Percentiles rank a stretch among this genome's conserved stretches.
Conservation (phyloP, 2,329 filamentous ascomycete species). For the Fulvia fulva region DNA sequence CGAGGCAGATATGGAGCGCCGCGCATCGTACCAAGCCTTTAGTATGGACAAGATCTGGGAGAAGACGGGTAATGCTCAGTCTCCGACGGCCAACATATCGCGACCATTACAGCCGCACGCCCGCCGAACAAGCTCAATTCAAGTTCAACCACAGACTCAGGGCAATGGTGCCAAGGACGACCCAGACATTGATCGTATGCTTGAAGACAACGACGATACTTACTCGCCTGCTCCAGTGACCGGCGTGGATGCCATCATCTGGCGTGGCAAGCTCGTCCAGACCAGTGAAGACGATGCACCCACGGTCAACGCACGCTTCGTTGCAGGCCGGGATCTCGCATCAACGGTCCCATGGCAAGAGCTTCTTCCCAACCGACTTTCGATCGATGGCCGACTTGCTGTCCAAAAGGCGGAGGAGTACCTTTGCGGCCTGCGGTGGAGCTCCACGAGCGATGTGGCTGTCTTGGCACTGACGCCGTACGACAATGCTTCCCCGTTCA, state of each 20-base stretch:
- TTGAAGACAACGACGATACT: slow-evolving; percentile 75
- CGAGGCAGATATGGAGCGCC: slow-evolving; percentile 30
- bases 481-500: slow-evolving; percentile 61
- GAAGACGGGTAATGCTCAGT: slow-evolving; percentile 59
- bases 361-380: slow-evolving; percentile 66
- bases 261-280: slow-evolving; percentile 64
- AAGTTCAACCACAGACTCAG: slow-evolving; percentile 25
- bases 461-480: slow-evolving; percentile 68
- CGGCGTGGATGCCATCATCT: slow-evolving; percentile 63
- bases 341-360: slow-evolving; percentile 66
- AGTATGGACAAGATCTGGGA: slow-evolving; percentile 84
- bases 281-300: slow-evolving; percentile 35
- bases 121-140: slow-evolving; percentile 35
- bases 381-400: slow-evolving; percentile 75
- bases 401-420: slow-evolving; percentile 84
- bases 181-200: slow-evolving; percentile 81
- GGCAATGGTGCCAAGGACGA: slow-evolving; percentile 64
- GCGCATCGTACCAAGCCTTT: slow-evolving; percentile 47
- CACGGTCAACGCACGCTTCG: slow-evolving; percentile 69
- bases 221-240: slow-evolving; percentile 77
- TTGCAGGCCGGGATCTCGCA: slow-evolving; percentile 77
- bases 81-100: slow-evolving; percentile 52
- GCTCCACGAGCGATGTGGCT: slow-evolving; percentile 75
- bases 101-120: slow-evolving; percentile 45
- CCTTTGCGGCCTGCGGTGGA: slow-evolving; percentile 80